phyloP scores from a whole-genome alignment of 2,329 filamentous ascomycete genomes.

The Leptographium lundbergii region DNA sequence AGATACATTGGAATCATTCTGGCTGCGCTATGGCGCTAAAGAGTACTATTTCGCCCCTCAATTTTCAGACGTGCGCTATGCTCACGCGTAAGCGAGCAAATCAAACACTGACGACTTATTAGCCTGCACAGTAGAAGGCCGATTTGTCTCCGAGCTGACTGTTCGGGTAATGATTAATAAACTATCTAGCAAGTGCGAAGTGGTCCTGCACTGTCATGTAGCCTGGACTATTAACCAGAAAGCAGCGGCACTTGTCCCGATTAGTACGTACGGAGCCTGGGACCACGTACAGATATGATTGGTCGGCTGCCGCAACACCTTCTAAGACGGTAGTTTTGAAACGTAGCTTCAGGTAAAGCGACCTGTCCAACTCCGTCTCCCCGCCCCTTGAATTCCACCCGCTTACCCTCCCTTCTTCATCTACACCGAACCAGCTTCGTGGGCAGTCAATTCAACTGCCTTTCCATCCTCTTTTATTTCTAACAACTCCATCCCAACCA shows the following conservation, averaged over 20 bases:
- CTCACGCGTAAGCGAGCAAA: neutral
- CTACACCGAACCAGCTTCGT: neutral
- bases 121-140: neutral
- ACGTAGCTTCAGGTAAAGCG: slow-evolving; percentile 7
- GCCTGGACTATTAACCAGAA: neutral
- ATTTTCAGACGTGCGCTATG: neutral
- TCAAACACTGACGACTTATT: neutral
- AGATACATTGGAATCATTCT: no score
- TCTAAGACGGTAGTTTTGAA: slow-evolving; percentile 4
- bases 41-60: neutral
- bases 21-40: neutral
- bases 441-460: neutral
- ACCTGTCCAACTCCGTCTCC: neutral
- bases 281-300: neutral
- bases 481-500: neutral
- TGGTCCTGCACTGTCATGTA: neutral
- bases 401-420: neutral
- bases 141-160: neutral
- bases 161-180: neutral
- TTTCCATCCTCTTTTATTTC: neutral
- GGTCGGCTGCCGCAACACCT: neutral
- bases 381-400: neutral
- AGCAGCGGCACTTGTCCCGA: neutral
- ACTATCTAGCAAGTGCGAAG: neutral
- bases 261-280: neutral